Evolutionary conservation across 2,329 filamentous ascomycete species (phyloP).

Genomic region (Diplocarpon rosae): DNA sequence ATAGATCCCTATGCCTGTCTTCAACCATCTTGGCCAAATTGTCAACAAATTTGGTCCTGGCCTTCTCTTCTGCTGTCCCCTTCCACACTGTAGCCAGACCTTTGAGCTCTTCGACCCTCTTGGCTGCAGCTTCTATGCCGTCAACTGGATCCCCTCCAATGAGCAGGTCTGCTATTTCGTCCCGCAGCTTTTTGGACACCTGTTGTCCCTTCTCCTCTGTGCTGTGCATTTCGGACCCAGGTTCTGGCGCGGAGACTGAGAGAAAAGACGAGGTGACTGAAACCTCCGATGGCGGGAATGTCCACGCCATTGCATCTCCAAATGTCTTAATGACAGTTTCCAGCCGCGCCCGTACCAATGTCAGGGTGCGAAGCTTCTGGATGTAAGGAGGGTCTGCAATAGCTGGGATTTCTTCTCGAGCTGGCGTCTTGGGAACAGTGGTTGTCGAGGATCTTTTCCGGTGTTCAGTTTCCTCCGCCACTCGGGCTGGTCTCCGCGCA

Average conservation of each 20-base stretch:
- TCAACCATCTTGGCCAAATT: conserved; percentile 71
- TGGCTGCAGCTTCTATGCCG: conserved; percentile 63
- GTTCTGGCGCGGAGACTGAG: conserved; percentile 77
- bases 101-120: conserved; percentile 66
- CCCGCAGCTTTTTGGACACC: conserved; percentile 57
- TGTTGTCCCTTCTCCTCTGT: conserved; percentile 82
- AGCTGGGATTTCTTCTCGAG: conserved; percentile 15
- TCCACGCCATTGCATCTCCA: conserved; percentile 92
- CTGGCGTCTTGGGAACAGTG: conserved; percentile 20
- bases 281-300: conserved; percentile 76
- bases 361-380: conserved; percentile 69
- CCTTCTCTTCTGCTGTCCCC: conserved; percentile 90
- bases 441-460: conserved; percentile 22
- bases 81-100: conserved; percentile 76
- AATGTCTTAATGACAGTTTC: conserved; percentile 86
- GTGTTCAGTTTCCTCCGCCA: conserved; percentile 18
- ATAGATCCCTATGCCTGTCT: conserved; percentile 41
- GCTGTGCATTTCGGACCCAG: conserved; percentile 51
- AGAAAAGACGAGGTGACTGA: conserved; percentile 78
- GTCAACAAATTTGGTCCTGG: conserved; percentile 71
- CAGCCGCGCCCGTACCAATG: conserved; percentile 70
- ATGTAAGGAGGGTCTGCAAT: conserved; percentile 54
- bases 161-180: conserved; percentile 62
- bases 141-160: conserved; percentile 47
- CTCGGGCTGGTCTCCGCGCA: conserved; percentile 13